A percentile compares a stretch with the other conserved stretches of the same genome.
Evolutionary conservation across 768 basidiomycete genomes (phyloP).

Genomic region (Lentinula sp.): DNA sequence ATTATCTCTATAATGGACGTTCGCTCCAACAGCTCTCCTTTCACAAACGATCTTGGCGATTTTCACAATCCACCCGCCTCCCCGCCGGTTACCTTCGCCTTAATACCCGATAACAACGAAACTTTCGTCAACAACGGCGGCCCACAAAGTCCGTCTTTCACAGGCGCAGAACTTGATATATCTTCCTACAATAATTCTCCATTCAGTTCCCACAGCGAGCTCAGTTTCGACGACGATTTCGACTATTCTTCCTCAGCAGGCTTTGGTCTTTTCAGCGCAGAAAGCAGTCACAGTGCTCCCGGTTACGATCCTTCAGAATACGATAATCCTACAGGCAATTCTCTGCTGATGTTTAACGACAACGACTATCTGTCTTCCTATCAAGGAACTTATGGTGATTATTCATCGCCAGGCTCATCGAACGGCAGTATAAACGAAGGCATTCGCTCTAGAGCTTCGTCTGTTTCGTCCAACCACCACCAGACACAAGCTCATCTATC

Average conservation of each 20-base stretch:
- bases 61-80: neutral
- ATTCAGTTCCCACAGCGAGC: conserved; percentile 65
- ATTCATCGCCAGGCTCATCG: conserved; percentile 47
- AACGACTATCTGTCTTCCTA: conserved; percentile 38
- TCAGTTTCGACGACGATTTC: conserved; percentile 38
- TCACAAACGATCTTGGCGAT: neutral
- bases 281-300: conserved; percentile 22
- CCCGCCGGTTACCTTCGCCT: conserved; percentile 4
- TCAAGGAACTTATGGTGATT: conserved; percentile 5
- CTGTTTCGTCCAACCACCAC: conserved; percentile 53
- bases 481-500: conserved; percentile 16
- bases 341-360: conserved; percentile 57
- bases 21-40: neutral
- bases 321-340: conserved; percentile 47
- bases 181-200: conserved; percentile 65
- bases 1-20: conserved; percentile 5
- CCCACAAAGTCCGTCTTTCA: conserved; percentile 50
- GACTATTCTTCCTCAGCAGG: conserved; percentile 28
- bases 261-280: conserved; percentile 41
- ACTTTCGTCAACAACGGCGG: conserved; percentile 19
- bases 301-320: conserved; percentile 70
- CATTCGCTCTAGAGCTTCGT: conserved; percentile 56
- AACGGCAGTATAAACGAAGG: conserved; percentile 41
- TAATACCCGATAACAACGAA: conserved; percentile 3
- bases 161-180: conserved; percentile 22